Evolutionary conservation across 306 rosid genomes (phyloP), one percentile per base, ranked within the genome.

Genomic region (Cucurbita argyrosperma): DNA sequence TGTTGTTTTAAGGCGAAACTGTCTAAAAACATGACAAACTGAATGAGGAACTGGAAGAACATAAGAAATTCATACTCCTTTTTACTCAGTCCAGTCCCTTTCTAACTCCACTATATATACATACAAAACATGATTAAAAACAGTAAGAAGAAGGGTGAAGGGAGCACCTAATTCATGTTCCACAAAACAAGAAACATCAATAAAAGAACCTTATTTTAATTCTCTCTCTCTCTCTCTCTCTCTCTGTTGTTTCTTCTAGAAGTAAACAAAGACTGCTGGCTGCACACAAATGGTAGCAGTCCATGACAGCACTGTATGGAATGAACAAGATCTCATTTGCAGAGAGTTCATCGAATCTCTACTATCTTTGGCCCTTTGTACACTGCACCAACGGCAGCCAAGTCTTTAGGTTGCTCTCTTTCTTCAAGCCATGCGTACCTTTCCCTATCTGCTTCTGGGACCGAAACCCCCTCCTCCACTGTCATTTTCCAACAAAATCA

Each of bases 401-500:
- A 60, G 72, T 89, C 92, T 66, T 84, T 88, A 38, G 84, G 89
- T 66, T 79, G 71, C 79, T 86, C 92, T 79, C 83, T 90, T 83
- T 94, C 98, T 83, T 94, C 83, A 60, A 94, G 92, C 97, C 99
- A 94, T 19, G 91, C 90, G 55, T 89, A 76, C 16, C 13, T 53
- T 39, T 80, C 84, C 78, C 69, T 85, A 71, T 89, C 96, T 73
- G 81, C 88, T 76, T 90, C 95, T 0, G 87, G 78, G 70, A 86
- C 74, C 11, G 84, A 67, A n/a, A 78, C 55, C 76, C 91, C 92
- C 8, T 88, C 89, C 8, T 88, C 90, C 8, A 75, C 96, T 87
- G 84, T 69, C 68, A 78, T 73, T 76, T 35, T 70, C 50, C 23
- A 8, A 13, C 19, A 58, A 16, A 39, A 52, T 26, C 30, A 47